These are phyloP conservation scores for Allomyces macrogynus DNA, from an alignment of 192 early-diverging fungal genomes.

Conservation along the genomic window DNA sequence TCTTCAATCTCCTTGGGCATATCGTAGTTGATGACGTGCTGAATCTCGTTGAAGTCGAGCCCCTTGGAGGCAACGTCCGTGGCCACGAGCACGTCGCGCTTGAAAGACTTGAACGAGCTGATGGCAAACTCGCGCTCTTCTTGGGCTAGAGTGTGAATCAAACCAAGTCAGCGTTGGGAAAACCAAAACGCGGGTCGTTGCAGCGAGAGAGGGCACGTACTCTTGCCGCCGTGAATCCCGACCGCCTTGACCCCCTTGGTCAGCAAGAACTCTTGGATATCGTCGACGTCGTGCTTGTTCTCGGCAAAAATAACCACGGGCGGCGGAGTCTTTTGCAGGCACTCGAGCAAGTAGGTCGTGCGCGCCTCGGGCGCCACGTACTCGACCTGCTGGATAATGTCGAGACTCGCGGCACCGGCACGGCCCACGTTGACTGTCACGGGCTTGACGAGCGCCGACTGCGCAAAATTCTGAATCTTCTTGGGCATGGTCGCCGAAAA, in stretches of 20 bases:
- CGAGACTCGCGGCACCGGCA: conserved; percentile 85
- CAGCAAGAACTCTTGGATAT: conserved; percentile 91
- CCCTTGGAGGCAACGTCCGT: conserved; percentile 95
- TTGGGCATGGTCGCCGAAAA: conserved; percentile 96
- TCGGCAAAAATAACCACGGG: conserved; percentile 94
- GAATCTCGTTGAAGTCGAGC: conserved; percentile 83
- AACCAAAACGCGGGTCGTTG: background rate
- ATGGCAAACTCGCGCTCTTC: conserved; percentile 96
- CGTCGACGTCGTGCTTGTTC: conserved; percentile 97
- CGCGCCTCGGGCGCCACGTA: conserved; percentile 92
- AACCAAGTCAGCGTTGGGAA: conserved; percentile 3
- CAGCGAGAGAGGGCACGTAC: conserved; percentile 13
- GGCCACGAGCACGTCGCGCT: conserved; percentile 89
- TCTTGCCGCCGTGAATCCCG: conserved; percentile 87
- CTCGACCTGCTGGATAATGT: conserved; percentile 94
- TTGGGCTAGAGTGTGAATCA: conserved; percentile 34
- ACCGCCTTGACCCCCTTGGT: conserved; percentile 86
- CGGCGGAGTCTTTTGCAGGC: conserved; percentile 89
- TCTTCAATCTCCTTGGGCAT: conserved; percentile 99
- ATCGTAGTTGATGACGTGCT: conserved; percentile 97
- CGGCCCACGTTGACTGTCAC: conserved; percentile 93
- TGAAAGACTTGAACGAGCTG: conserved; percentile 63
- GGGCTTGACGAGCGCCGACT: conserved; percentile 67
- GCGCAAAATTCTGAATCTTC: conserved; percentile 94
- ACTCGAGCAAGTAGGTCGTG: conserved; percentile 83